Conservation (phyloP, 1,139 yeast genomes). For the Pichia kudriavzevii region DNA sequence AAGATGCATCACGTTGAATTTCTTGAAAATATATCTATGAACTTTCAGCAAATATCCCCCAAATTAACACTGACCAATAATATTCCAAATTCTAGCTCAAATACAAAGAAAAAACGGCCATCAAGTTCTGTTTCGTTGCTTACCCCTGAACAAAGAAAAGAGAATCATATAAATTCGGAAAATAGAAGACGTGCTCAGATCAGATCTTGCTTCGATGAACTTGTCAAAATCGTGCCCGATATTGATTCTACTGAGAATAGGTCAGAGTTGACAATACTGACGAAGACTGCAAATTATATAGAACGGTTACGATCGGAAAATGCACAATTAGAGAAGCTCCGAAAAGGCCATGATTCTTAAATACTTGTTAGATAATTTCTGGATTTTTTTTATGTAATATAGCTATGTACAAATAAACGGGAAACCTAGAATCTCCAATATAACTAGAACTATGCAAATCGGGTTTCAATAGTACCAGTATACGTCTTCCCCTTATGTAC, state of each 20-base stretch:
- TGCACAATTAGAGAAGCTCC: conserved; percentile 7
- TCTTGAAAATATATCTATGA: background rate
- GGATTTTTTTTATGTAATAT: too few species aligned
- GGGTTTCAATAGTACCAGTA: conserved; percentile 7
- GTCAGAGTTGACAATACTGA: conserved; percentile 32
- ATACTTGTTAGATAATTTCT: too few species aligned
- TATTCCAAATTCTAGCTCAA: too few species aligned
- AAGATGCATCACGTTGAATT: background rate
- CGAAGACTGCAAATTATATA: conserved; percentile 25
- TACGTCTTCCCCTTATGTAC: conserved; percentile 10
- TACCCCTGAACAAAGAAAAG: conserved; percentile 31
- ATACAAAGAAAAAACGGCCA: background rate
- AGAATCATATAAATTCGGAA: conserved; percentile 37
- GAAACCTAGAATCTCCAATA: too few species aligned
- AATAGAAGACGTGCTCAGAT: conserved; percentile 35
- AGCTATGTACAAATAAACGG: too few species aligned
- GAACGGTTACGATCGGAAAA: conserved; percentile 18
- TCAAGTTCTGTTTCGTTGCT: conserved; percentile 12
- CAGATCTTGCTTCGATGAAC: conserved; percentile 32
- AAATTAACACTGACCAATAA: too few species aligned
- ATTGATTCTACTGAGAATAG: conserved; percentile 30
- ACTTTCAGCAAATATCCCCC: too few species aligned
- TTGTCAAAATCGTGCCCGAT: conserved; percentile 34
- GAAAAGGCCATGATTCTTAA: too few species aligned
- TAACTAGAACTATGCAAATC: too few species aligned